These are phyloP conservation scores for Dillenia suffruticosa DNA, from an alignment of 164 flowering plant species.

Conservation along the genomic window DNA sequence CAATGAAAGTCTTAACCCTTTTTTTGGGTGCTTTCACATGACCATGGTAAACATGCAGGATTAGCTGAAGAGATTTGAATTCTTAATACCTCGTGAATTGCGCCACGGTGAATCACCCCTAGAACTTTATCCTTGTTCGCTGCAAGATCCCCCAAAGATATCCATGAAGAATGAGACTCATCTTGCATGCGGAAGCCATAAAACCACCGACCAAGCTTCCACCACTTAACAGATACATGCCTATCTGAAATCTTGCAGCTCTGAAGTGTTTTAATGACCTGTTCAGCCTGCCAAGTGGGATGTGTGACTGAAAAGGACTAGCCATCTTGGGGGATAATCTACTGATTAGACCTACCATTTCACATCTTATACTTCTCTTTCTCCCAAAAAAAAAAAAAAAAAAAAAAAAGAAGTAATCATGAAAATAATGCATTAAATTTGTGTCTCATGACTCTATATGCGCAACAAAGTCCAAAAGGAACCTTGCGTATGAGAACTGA, in stretches of 20 bases:
- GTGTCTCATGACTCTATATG: neutral
- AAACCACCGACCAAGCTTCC: slow-evolving; percentile 88
- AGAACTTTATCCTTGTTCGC: slow-evolving; percentile 54
- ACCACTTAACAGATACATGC: slow-evolving; percentile 74
- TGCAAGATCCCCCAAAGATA: slow-evolving; percentile 57
- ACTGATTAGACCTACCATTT: too few species aligned
- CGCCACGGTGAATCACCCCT: slow-evolving; percentile 72
- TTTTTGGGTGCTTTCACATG: slow-evolving; percentile 18
- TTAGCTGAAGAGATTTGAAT: slow-evolving; percentile 57
- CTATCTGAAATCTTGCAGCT: slow-evolving; percentile 51
- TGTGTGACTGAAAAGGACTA: too few species aligned
- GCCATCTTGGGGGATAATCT: too few species aligned
- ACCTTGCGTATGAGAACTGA: neutral
- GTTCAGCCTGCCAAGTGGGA: slow-evolving; percentile 34
- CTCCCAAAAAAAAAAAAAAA: neutral
- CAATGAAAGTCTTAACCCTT: neutral
- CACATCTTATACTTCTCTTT: neutral
- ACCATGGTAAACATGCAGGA: slow-evolving; percentile 36
- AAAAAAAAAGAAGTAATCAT: too few species aligned
- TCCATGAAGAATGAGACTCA: slow-evolving; percentile 40
- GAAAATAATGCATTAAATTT: neutral
- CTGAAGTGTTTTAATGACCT: slow-evolving; percentile 41
- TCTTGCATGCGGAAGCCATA: slow-evolving; percentile 73
- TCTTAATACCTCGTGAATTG: slow-evolving; percentile 73
- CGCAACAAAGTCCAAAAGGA: neutral